Percentiles rank a stretch among this genome's conserved stretches.
These are phyloP conservation scores for Pestalotiopsis sp. DNA, from an alignment of 2,329 filamentous ascomycete genomes.

Conservation along the genomic window DNA sequence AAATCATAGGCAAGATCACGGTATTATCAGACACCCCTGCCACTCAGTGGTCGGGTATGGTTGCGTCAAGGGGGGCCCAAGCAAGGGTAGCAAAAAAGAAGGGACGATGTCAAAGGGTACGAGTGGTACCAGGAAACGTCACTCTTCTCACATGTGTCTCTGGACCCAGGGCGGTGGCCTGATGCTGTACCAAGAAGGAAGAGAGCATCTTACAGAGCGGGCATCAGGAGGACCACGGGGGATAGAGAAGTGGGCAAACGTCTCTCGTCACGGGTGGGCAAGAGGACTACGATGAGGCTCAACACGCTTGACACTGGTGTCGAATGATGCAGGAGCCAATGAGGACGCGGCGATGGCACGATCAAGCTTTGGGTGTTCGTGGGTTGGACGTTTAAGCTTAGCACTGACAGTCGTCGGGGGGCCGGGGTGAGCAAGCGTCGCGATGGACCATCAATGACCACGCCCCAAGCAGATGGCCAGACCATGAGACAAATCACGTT, in stretches of 20 bases:
- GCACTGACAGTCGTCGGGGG: not conserved
- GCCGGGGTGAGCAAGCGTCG: not conserved
- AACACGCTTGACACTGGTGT: slow-evolving; percentile 4
- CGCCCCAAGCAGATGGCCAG: not conserved
- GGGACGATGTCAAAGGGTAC: not conserved
- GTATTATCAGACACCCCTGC: not conserved
- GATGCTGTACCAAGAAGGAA: slow-evolving; percentile 1
- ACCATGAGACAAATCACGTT: not conserved
- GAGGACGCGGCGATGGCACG: not conserved
- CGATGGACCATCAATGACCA: not conserved
- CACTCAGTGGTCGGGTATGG: slow-evolving; percentile 1
- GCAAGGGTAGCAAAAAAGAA: not conserved
- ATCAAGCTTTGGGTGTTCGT: slow-evolving; percentile 7
- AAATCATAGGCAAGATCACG: slow-evolving; percentile 14
- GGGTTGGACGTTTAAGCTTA: slow-evolving; percentile 8
- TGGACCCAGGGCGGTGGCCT: slow-evolving; percentile 2
- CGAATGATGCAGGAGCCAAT: not conserved
- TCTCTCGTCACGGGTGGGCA: not conserved
- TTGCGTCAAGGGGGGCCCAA: not conserved
- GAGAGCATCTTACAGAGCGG: not conserved
- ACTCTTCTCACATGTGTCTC: slow-evolving; percentile 5
- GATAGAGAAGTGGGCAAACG: not conserved
- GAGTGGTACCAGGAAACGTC: not conserved
- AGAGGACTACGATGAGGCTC: slow-evolving; percentile 4
- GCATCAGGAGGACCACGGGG: not conserved